Evolutionary conservation across 306 rosid genomes (phyloP), one percentile per base, ranked within the genome.

Genomic region (Rosa rugosa): DNA sequence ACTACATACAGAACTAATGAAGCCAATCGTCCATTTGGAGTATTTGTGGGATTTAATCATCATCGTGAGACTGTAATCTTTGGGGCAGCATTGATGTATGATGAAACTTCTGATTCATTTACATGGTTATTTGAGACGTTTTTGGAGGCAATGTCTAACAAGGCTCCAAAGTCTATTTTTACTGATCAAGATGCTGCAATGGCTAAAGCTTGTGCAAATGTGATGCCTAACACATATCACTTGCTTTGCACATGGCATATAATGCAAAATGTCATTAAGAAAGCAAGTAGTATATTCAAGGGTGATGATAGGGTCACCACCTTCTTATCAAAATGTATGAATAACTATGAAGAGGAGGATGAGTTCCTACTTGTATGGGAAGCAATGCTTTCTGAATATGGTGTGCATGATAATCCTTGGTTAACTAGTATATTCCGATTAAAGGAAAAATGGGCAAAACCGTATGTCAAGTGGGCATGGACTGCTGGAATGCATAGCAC

Each of bases 41-140:
- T 71, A 8, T 71, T 71, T 71, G 62, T 71, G 13, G 62, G 25
- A 0, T 49, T 72, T 14, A 72, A 72, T 50, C 25, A 72, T 13
- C 76, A 50, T 51, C 10, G 18, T 0, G 10, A 72, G 27, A 50
- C 25, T 8, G 5, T 27, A 11, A 22, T 72, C 0, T 72, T 50
- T 72, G 18, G 76, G 9, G 63, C 42, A 72, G 0, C 63, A 36
- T 40, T 68, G 6, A 68, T 68, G 50, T 49, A 66, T 66, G 25
- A 66, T 31, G 71, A 66, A 5, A 66, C 47, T 72, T 0, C 11
- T 14, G 5, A 7, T 50, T 72, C 62, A 0, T 72, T 47, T 31
- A 72, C 3, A 12, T 50, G 76, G 76, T 34, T 72, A 10, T 50
- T 72, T 34, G 44, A 50, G 40, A 72, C 25, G 0, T 50, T 50